A percentile compares a stretch with the other conserved stretches of the same genome.
Conservation (phyloP, 768 basidiomycete genomes). For the Boletus rex-veris region DNA sequence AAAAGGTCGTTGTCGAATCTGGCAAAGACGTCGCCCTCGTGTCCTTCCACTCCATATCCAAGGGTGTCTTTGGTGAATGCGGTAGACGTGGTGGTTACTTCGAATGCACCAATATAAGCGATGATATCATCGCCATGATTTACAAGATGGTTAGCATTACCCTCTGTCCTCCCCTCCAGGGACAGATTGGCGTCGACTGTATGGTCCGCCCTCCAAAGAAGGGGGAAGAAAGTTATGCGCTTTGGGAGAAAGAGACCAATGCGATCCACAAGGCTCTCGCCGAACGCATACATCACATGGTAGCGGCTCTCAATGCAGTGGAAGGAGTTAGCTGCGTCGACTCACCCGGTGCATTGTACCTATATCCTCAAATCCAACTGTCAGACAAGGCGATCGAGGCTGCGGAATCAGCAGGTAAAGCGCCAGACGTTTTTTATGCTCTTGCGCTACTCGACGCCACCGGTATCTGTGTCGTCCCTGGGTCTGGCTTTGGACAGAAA, state of each 20-base stretch:
- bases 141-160: slow-evolving; percentile 96
- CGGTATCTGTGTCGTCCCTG: slow-evolving; percentile 92
- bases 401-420: slow-evolving; percentile 68
- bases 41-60: slow-evolving; percentile 97
- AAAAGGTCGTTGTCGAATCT: slow-evolving; percentile 78
- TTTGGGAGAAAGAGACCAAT: slow-evolving; percentile 83
- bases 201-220: slow-evolving; percentile 86
- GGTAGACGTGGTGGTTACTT: slow-evolving; percentile 97
- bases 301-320: slow-evolving; percentile 71
- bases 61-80: slow-evolving; percentile 95
- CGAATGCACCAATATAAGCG: slow-evolving; percentile 79
- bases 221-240: slow-evolving; percentile 70
- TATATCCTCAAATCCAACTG: slow-evolving; percentile 82
- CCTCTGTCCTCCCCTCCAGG: slow-evolving; percentile 85
- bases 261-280: slow-evolving; percentile 73
- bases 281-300: slow-evolving; percentile 68
- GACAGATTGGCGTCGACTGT: slow-evolving; percentile 92
- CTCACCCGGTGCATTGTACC: slow-evolving; percentile 89
- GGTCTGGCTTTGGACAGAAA: slow-evolving; percentile 92
- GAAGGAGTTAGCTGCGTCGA: slow-evolving; percentile 89
- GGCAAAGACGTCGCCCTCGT: slow-evolving; percentile 65
- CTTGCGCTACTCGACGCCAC: slow-evolving; percentile 81
- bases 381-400: slow-evolving; percentile 69
- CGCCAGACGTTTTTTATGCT: slow-evolving; percentile 88
- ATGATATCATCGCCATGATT: slow-evolving; percentile 77